These are phyloP conservation scores for Pythium brassicae DNA, from an alignment of 352 stramenopile genomes.

Conservation along the genomic window DNA sequence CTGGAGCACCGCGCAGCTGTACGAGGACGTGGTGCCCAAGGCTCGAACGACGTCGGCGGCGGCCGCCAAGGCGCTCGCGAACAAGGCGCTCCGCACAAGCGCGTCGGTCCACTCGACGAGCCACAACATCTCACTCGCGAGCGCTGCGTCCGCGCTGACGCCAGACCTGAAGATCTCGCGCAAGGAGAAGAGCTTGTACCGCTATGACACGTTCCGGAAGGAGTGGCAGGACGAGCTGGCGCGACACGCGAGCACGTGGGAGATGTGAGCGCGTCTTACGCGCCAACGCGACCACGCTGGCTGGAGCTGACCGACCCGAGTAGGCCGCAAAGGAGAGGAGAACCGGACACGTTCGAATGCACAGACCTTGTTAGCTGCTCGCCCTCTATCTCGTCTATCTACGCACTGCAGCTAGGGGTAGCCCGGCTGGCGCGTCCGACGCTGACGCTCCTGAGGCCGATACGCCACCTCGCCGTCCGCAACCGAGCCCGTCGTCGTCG, in stretches of 20 bases:
- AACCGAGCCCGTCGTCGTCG: slow-evolving; percentile 12
- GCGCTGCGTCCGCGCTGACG: slow-evolving; percentile 25
- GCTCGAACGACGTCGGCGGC: slow-evolving; percentile 11
- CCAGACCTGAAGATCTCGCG: slow-evolving; percentile 65
- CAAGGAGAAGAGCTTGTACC: slow-evolving; percentile 56
- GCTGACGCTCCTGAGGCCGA: not conserved
- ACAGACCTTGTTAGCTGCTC: too few species aligned
- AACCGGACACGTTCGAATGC: too few species aligned
- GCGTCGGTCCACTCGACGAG: slow-evolving; percentile 36
- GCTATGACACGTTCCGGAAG: slow-evolving; percentile 72
- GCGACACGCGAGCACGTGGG: slow-evolving; percentile 49
- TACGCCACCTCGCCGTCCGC: slow-evolving; percentile 15
- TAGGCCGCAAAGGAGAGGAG: too few species aligned
- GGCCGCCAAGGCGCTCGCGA: slow-evolving; percentile 13
- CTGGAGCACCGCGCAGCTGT: slow-evolving; percentile 77
- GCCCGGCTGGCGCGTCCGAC: slow-evolving; percentile 1
- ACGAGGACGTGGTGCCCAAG: slow-evolving; percentile 33
- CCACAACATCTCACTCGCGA: slow-evolving; percentile 20
- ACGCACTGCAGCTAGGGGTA: too few species aligned
- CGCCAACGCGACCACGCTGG: not conserved
- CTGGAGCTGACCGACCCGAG: not conserved
- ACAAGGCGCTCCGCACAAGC: slow-evolving; percentile 5
- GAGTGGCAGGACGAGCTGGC: slow-evolving; percentile 71
- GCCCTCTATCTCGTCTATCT: too few species aligned
- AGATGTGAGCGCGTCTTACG: slow-evolving; percentile 9